Evolutionary conservation across 1,139 yeast genomes (phyloP).

Genomic region (Blastobotrys raffinosifermentans): DNA sequence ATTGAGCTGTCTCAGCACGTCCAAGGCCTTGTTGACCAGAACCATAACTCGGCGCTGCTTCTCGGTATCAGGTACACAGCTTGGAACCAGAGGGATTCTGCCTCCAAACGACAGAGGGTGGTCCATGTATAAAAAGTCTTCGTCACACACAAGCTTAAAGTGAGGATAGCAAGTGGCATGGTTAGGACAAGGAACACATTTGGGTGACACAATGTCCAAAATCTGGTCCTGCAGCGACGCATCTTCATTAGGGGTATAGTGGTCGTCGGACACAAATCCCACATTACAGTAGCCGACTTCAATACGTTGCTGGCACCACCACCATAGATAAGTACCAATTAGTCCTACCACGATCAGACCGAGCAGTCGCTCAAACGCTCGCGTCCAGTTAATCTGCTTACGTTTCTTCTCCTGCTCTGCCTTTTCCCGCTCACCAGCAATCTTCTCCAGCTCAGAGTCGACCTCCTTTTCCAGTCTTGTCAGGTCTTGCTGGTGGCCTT

Average conservation of each 20-base stretch:
- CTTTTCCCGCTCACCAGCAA: constrained; percentile 9
- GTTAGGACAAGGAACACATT: constrained; percentile 71
- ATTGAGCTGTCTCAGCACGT: constrained; percentile 59
- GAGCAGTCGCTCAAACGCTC: constrained; percentile 5
- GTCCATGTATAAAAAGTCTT: constrained; percentile 52
- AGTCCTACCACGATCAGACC: constrained; percentile 13
- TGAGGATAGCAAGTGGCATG: constrained; percentile 70
- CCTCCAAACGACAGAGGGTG: constrained; percentile 56
- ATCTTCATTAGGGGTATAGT: constrained; percentile 6
- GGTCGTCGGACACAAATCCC: constrained; percentile 17
- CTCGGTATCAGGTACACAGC: constrained; percentile 72
- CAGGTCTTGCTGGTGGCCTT: constrained; percentile 5
- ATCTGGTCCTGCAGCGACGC: constrained; percentile 13
- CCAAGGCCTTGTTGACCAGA: constrained; percentile 62
- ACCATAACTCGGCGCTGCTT: constrained; percentile 63
- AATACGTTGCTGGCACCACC: constrained; percentile 31
- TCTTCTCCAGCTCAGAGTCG: constrained; percentile 8
- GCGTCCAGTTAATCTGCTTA: constrained; percentile 8
- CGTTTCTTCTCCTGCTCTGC: constrained; percentile 10
- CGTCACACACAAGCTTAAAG: constrained; percentile 59
- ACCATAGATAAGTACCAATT: constrained; percentile 18
- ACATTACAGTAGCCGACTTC: constrained; percentile 35
- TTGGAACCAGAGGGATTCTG: constrained; percentile 51
- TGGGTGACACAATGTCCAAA: constrained; percentile 44
- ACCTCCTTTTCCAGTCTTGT: constrained; percentile 8